Conservation (phyloP, 768 basidiomycete genomes). For the Pulveroboletus sp. region DNA sequence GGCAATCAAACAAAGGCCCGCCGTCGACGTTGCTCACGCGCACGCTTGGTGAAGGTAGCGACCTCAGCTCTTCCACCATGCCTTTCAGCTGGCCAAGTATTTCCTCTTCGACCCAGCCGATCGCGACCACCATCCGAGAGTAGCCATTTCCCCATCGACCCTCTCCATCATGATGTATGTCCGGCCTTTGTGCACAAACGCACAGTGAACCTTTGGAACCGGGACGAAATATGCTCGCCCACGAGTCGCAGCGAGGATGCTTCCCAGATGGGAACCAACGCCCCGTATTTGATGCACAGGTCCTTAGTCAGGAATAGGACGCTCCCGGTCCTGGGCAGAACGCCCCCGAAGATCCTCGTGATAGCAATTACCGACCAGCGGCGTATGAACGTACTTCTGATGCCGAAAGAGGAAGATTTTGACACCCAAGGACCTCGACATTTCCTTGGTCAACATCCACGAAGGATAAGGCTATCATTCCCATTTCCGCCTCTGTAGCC, state of each 20-base stretch:
- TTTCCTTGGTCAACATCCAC: too few relatives aligned
- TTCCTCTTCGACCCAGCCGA: not conserved
- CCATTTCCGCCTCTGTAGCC: too few relatives aligned
- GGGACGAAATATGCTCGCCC: not conserved
- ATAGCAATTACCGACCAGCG: too few relatives aligned
- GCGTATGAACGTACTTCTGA: too few relatives aligned
- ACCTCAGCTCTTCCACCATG: not conserved
- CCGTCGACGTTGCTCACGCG: not conserved
- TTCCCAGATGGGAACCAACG: not conserved
- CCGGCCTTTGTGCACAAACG: not conserved
- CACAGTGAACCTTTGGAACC: not conserved
- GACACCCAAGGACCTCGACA: too few relatives aligned
- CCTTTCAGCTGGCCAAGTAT: not conserved
- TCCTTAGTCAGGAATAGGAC: not conserved
- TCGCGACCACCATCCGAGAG: not conserved
- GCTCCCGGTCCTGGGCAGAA: too few relatives aligned
- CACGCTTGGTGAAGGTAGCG: not conserved
- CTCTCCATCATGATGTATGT: not conserved
- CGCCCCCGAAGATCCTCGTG: too few relatives aligned
- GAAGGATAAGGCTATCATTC: too few relatives aligned
- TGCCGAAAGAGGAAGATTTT: too few relatives aligned
- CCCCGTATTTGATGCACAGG: not conserved
- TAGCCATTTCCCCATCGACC: not conserved
- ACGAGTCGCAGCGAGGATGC: not conserved
- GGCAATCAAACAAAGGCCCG: not conserved